Base-by-base conservation (phyloP, 2,329 filamentous ascomycete species). In the Colletotrichum chlorophyti region DNA sequence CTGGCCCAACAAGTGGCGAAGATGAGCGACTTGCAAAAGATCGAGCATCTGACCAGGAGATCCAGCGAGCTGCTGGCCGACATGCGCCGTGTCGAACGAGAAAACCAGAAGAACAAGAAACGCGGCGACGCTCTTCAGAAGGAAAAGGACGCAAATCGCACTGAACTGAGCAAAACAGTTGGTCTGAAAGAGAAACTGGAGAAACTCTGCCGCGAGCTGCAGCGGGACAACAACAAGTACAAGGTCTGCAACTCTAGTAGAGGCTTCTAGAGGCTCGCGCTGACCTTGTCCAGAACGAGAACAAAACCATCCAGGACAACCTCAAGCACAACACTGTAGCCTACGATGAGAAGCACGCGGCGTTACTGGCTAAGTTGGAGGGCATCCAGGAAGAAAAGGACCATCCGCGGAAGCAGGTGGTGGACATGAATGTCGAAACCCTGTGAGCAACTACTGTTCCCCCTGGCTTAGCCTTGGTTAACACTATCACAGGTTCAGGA, bases 191-290 rank as follows among this genome's bases (percentile, higher is more conserved):
- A 98, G 73, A 98, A 98, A 76, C 80, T 99, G 41, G 95, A 99
- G 76, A 99, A 98, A 72, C 81, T 99, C 27, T 97, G 93, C 68
- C 83, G 95, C 54, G 95, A 99, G 74, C 83, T 99, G 53, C 95
- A 96, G 60, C 91, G 94, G 68, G 95, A 99, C 70, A 99, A 99
- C 74, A 98, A 98, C 76, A 96, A 96, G 77, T 87, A 99, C 64
- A 98, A 98, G 89, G 91, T 95, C 75, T 66, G 78, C 21, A 15
- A 27, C 15, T 72, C 62, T 29, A 32, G n/a, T 19, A 9, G 17
- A 11, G 24, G 24, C 12, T 42, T 17, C 15, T 34, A n/a, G 42
- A 31, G 29, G 26, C 23, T 10, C 27, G 42, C 24, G 35, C 57
- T 53, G 46, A 61, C 46, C 32, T 29, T 55, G 51, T 35, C 14